phyloP scores from a whole-genome alignment of 768 basidiomycete genomes.

The Ramaria sp. region DNA sequence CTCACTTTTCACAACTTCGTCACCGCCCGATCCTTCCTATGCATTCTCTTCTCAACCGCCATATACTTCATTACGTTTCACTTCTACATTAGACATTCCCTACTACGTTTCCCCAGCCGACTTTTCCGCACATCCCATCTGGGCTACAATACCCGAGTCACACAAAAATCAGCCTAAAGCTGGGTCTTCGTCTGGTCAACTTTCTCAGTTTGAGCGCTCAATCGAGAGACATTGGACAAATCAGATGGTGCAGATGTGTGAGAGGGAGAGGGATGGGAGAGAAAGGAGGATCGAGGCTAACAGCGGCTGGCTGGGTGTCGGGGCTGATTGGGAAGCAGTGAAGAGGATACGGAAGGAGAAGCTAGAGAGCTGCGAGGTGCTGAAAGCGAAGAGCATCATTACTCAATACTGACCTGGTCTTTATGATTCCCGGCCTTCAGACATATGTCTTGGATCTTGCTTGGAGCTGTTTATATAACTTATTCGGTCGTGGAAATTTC shows the following conservation, averaged over 20 bases:
- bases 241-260: conserved; percentile 61
- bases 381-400: conserved; percentile 30
- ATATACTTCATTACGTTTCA: conserved; percentile 62
- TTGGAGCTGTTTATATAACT: neutral
- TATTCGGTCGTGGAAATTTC: neutral
- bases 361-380: conserved; percentile 67
- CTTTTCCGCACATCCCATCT: conserved; percentile 70
- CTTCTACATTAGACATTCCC: conserved; percentile 54
- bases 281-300: conserved; percentile 65
- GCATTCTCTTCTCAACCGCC: conserved; percentile 52
- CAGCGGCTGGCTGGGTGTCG: conserved; percentile 82
- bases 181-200: conserved; percentile 15
- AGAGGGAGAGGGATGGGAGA: conserved; percentile 53
- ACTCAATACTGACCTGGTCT: neutral
- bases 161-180: conserved; percentile 18
- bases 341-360: conserved; percentile 57
- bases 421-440: neutral
- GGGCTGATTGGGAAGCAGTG: conserved; percentile 89
- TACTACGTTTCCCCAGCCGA: conserved; percentile 81
- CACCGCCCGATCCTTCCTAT: conserved; percentile 71
- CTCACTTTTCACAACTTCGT: conserved; percentile 53
- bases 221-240: conserved; percentile 72
- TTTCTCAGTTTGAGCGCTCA: conserved; percentile 60
- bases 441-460: too few relatives aligned
- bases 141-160: conserved; percentile 54